phyloP scores from a whole-genome alignment of 345 rosid species.

The Lepidium didymum region DNA sequence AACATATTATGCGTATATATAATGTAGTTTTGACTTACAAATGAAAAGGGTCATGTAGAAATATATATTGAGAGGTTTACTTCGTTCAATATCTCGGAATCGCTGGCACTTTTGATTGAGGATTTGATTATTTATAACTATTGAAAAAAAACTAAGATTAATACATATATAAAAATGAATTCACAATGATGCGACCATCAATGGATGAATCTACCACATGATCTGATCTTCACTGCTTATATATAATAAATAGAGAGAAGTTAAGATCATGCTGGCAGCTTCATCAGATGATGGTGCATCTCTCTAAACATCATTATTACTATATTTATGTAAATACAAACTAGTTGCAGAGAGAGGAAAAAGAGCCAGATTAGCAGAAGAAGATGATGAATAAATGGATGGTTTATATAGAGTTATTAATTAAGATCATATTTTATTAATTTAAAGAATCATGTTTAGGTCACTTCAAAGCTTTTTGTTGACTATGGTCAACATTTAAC shows the following conservation, averaged over 20 bases:
- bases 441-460: background rate
- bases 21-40: conserved; percentile 1
- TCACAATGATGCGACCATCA: conserved; percentile 36
- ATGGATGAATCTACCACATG: conserved; percentile 84
- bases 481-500: no score
- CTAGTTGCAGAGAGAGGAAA: background rate
- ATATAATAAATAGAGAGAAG: conserved; percentile 10
- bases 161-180: no score
- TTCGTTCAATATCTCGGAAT: background rate
- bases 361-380: background rate
- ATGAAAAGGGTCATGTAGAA: background rate
- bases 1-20: background rate
- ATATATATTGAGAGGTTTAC: background rate
- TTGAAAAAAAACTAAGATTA: no score
- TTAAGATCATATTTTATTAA: no score
- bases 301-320: background rate
- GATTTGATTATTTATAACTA: no score
- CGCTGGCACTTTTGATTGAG: background rate
- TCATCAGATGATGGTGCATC: conserved; percentile 23
- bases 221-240: conserved; percentile 47
- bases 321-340: no score
- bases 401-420: conserved; percentile 21
- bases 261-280: conserved; percentile 31
- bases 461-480: conserved; percentile 8
- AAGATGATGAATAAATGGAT: background rate